Evolutionary conservation across 352 stramenopile genomes (phyloP), one percentile per base, ranked within the genome.

Genomic region (Phytopythium montanum): DNA sequence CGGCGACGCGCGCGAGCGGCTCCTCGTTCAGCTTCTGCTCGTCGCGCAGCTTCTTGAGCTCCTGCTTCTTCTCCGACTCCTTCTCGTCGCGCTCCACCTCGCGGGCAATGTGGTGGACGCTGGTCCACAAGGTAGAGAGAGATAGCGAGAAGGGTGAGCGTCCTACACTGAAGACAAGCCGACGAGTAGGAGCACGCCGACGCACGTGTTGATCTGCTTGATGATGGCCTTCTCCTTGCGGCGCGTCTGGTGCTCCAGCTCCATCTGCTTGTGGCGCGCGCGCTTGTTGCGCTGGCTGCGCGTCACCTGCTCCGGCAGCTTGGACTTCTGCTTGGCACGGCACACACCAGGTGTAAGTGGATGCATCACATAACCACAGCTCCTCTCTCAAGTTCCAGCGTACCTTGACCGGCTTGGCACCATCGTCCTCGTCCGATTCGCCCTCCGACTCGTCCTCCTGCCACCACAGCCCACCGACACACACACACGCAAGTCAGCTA

Each of bases 191-290:
- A 2, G 23, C 38, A 7, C 5, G 38, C 18, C n/a, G n/a, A 85
- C 76, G 66, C 80, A 94, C 85, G 72, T 68, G 60, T 95, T 95
- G 62, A 95, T 95, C 61, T 95, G 86, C 70, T 92, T 92, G 60
- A 92, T 63, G 39, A 94, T 75, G n/a, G 75, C 57, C 64, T 92
- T 92, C 49, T 91, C 72, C 28, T 71, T 73, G 64, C 80, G 70
- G 42, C 84, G 76, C 19, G 69, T 56, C 54, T 80, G 66, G 56
- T 92, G 79, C 39, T 90, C 66, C 52, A 88, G 66, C 66, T 91
- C 78, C 75, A 92, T 85, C 61, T 87, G 68, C 63, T 92, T 90
- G 69, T 94, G 86, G 34, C 86, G 81, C 21, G 71, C 76, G 44
- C 78, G 84, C 60, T 90, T 92, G 71, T 95, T 93, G 50, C 82